Evolutionary conservation across 2,329 filamentous ascomycete genomes (phyloP), one percentile per base, ranked within the genome.

Genomic region (Aspergillus sergii): DNA sequence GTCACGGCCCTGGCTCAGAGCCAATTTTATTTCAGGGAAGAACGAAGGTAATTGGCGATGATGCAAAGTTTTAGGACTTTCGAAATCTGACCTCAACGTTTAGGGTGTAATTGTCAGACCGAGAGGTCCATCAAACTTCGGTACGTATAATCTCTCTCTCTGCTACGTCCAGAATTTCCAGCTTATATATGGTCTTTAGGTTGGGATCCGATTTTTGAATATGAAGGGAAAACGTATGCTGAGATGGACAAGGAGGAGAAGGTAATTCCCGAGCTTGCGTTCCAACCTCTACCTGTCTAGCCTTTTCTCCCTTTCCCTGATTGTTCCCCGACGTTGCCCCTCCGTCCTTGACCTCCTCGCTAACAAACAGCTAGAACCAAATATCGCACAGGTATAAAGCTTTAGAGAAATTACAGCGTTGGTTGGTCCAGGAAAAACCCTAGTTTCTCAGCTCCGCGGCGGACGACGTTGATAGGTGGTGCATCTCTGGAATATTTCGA

Each of bases 161-260:
- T 34, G 28, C 34, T 26, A 32, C 36, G 12, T 53, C 8, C 6
- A 30, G 11, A 12, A 23, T 28, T 2, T 7, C 46, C 14, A 16
- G 14, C 34, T 46, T 9, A 50, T 54, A 4, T 36, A 58, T 2
- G 60, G 19, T 55, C 28, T 58, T 4, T 67, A 96, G 94, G 94
- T 53, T 99, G 95, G 95, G 95, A 99, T 78, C 88, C 95, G 2
- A 90, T 96, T 68, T 99, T 99, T 72, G 95, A 99, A 80, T 94
- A 96, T 70, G 86, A 96, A 68, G 94, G 94, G 48, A 83, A 92
- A 80, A 99, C 95, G 82, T 90, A 96, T 76, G 95, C 95, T 32
- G 95, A 99, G 82, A 99, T 99, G 95, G 91, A 93, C 58, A 94
- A 89, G 67, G 82, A 91, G 78, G 92, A 92, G 82, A 94, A 97